Evolutionary conservation across 495 filamentous ascomycete genomes (phyloP).

Genomic region (Neurospora hispaniola): DNA sequence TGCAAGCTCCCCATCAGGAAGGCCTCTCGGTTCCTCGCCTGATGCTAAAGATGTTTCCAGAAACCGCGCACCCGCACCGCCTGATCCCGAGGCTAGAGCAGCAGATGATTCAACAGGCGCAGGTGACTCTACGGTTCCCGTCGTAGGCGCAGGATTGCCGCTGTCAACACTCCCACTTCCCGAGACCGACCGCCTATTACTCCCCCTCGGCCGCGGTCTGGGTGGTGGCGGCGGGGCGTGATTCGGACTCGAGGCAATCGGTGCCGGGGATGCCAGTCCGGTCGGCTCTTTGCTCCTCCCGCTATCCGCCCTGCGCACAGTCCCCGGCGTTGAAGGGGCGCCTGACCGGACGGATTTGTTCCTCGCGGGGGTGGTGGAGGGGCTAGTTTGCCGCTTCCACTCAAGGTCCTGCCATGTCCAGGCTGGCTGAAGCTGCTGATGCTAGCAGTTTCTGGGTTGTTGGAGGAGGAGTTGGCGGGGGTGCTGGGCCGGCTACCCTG

Average conservation of each 20-base stretch:
- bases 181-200: conserved; percentile 39
- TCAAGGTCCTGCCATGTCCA: background rate
- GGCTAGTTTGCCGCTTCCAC: conserved; percentile 15
- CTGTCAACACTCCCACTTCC: conserved; percentile 36
- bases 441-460: background rate
- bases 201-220: conserved; percentile 45
- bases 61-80: conserved; percentile 7
- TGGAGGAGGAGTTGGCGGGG: background rate
- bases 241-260: background rate
- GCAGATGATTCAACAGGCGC: conserved; percentile 11
- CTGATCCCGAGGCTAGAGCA: background rate
- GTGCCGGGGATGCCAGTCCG: background rate
- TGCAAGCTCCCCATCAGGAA: conserved; percentile 1
- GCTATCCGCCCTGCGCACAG: background rate
- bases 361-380: conserved; percentile 36
- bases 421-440: background rate
- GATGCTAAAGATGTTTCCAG: conserved; percentile 3
- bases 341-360: conserved; percentile 28
- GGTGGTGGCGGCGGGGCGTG: conserved; percentile 49
- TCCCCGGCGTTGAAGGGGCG: conserved; percentile 21
- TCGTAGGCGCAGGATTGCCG: background rate
- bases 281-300: conserved; percentile 12
- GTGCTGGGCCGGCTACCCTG: background rate
- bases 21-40: conserved; percentile 8
- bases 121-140: background rate